Conservation (phyloP, 2,329 filamentous ascomycete species). For the Cladosporium halotolerans region DNA sequence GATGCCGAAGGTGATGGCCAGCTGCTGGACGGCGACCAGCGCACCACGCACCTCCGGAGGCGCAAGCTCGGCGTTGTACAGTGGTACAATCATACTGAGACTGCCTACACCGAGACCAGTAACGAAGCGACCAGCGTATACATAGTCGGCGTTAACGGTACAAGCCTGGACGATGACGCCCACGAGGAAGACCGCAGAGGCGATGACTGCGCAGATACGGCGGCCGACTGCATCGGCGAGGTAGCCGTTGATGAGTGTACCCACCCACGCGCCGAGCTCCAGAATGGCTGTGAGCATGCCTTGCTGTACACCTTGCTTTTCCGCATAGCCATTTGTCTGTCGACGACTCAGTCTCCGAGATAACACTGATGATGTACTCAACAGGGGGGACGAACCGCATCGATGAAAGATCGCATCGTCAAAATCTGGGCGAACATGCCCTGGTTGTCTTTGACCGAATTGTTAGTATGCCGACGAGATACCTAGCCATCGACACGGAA, state of each 20-base stretch:
- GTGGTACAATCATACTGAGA: constrained; percentile 45
- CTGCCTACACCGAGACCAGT: constrained; percentile 67
- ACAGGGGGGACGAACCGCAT: neutral
- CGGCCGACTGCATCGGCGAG: constrained; percentile 12
- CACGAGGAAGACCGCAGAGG: constrained; percentile 28
- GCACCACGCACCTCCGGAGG: constrained; percentile 60
- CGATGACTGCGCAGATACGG: constrained; percentile 6
- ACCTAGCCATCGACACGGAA: neutral
- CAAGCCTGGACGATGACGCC: constrained; percentile 61
- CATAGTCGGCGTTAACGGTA: constrained; percentile 50
- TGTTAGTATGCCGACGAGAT: neutral
- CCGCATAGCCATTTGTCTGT: constrained; percentile 17
- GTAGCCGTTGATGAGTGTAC: constrained; percentile 60
- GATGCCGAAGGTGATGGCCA: constrained; percentile 53
- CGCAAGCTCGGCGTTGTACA: constrained; percentile 69
- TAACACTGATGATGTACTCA: neutral
- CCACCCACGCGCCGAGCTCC: constrained; percentile 45
- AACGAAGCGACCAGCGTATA: constrained; percentile 62
- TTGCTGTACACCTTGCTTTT: constrained; percentile 14
- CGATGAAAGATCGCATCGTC: constrained; percentile 19
- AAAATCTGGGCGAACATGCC: constrained; percentile 22
- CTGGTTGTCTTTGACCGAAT: constrained; percentile 17
- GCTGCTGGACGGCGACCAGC: constrained; percentile 59
- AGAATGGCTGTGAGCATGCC: constrained; percentile 19
- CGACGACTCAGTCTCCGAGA: neutral